These are phyloP conservation scores for Cyberlindnera americana DNA, from an alignment of 805 yeast species.

Conservation along the genomic window DNA sequence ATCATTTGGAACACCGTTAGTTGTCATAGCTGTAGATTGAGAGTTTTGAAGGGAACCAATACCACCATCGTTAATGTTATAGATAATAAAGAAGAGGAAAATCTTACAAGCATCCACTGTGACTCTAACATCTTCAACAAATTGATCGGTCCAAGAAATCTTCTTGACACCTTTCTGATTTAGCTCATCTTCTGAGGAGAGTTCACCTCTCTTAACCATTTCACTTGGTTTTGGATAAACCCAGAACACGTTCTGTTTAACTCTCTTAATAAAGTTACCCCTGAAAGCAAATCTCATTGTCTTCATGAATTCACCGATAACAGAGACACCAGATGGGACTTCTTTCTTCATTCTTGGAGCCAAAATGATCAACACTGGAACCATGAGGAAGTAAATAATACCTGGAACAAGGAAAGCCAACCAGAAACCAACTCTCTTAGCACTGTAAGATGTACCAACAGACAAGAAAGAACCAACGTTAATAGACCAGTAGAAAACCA, in stretches of 20 bases:
- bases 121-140: constrained; percentile 69
- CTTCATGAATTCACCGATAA: constrained; percentile 40
- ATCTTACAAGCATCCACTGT: constrained; percentile 70
- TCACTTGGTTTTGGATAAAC: constrained; percentile 56
- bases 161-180: constrained; percentile 25
- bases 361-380: constrained; percentile 40
- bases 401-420: constrained; percentile 73
- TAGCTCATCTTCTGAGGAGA: constrained; percentile 13
- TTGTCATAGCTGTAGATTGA: constrained; percentile 71
- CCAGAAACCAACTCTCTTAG: constrained; percentile 62
- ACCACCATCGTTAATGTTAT: constrained; percentile 72
- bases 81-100: constrained; percentile 65
- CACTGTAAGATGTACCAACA: constrained; percentile 74
- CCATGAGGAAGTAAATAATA: constrained; percentile 50
- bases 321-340: constrained; percentile 33
- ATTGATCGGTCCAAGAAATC: constrained; percentile 58
- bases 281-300: constrained; percentile 39
- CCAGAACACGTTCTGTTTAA: constrained; percentile 41
- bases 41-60: constrained; percentile 39
- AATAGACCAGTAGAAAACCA: constrained; percentile 73
- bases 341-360: constrained; percentile 28
- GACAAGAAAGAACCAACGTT: constrained; percentile 74
- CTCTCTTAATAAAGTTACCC: constrained; percentile 42
- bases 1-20: constrained; percentile 79
- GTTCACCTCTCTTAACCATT: constrained; percentile 41